phyloP scores from a whole-genome alignment of 2,329 filamentous ascomycete species.

The Endoconidiophora laricicola region DNA sequence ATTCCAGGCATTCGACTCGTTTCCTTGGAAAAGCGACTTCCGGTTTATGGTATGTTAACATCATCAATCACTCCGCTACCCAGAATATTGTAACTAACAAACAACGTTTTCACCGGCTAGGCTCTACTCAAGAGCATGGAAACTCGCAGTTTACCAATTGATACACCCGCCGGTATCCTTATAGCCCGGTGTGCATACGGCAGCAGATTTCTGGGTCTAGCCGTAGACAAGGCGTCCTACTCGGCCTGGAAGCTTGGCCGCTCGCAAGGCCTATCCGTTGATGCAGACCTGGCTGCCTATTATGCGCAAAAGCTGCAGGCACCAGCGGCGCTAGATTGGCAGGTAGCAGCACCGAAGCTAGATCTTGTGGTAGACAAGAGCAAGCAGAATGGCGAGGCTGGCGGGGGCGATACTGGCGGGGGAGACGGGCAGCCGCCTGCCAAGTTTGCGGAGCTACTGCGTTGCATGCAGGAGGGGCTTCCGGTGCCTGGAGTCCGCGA shows the following conservation, averaged over 20 bases:
- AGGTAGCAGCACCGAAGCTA: slow-evolving; percentile 31
- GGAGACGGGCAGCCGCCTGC: slow-evolving; percentile 17
- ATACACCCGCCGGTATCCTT: slow-evolving; percentile 17
- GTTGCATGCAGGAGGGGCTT: slow-evolving; percentile 65
- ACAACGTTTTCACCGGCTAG: slow-evolving; percentile 1
- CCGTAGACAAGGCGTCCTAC: slow-evolving; percentile 52
- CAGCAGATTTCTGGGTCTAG: slow-evolving; percentile 29
- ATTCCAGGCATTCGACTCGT: slow-evolving; percentile 45
- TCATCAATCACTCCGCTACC: background rate
- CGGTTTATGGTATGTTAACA: slow-evolving; percentile 42
- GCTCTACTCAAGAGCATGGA: slow-evolving; percentile 23
- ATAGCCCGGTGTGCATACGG: slow-evolving; percentile 51
- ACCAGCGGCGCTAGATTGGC: slow-evolving; percentile 25
- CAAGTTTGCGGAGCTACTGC: slow-evolving; percentile 64
- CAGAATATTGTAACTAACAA: too few relatives aligned
- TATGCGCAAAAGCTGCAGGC: slow-evolving; percentile 11
- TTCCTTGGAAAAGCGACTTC: slow-evolving; percentile 50
- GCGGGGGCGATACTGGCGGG: slow-evolving; percentile 13
- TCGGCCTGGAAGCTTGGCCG: slow-evolving; percentile 34
- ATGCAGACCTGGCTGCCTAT: slow-evolving; percentile 19
- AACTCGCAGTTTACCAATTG: slow-evolving; percentile 38
- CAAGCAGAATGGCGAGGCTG: background rate
- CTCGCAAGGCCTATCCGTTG: slow-evolving; percentile 18
- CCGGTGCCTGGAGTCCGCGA: slow-evolving; percentile 76
- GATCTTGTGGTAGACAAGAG: slow-evolving; percentile 30